Conservation (phyloP, 768 basidiomycete species). For the Lactarius deliciosus region DNA sequence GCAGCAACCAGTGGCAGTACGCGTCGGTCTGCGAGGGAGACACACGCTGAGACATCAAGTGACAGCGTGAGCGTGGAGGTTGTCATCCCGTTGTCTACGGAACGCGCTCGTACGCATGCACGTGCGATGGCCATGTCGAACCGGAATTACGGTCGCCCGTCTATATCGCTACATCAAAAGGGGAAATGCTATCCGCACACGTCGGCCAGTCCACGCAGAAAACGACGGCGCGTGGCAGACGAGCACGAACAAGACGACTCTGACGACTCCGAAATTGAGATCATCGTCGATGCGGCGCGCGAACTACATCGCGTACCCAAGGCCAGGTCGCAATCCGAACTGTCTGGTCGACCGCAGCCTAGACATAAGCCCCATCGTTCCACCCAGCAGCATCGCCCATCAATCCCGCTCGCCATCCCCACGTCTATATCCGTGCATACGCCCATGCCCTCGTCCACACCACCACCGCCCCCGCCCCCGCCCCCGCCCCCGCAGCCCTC, state of each 20-base stretch:
- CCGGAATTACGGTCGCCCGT: no score
- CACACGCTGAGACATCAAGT: background rate
- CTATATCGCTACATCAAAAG: background rate
- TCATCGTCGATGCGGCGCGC: background rate
- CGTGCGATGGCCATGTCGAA: no score
- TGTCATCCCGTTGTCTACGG: background rate
- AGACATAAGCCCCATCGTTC: background rate
- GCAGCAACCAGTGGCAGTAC: background rate
- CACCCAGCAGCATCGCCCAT: background rate
- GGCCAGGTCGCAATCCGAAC: background rate
- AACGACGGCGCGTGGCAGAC: slow-evolving; percentile 13
- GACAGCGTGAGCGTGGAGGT: background rate
- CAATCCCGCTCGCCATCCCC: background rate
- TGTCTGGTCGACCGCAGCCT: background rate
- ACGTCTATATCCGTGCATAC: background rate
- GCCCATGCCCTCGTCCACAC: background rate
- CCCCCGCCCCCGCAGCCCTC: background rate
- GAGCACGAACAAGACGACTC: background rate
- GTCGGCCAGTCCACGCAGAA: background rate
- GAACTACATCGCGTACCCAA: background rate
- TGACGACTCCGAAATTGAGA: slow-evolving; percentile 2
- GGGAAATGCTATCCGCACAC: background rate
- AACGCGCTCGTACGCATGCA: no score
- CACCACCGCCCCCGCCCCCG: no score
- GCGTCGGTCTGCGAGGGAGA: background rate